Evolutionary conservation across 1,284 basidiomycete species (phyloP).

Genomic region (Amylostereum areolatum): DNA sequence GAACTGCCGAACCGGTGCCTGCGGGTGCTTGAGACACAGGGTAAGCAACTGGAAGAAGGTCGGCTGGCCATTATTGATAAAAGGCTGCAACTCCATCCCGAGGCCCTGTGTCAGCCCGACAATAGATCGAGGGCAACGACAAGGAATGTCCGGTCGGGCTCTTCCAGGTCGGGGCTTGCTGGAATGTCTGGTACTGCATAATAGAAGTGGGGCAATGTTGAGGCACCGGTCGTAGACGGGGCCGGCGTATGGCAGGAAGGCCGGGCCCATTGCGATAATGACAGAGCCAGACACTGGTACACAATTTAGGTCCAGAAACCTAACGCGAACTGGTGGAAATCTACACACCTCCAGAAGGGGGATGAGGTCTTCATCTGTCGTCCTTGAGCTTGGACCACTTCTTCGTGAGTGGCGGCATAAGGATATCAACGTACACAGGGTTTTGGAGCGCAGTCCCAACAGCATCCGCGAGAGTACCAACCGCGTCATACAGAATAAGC

Average conservation of each 20-base stretch:
- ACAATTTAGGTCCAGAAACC: constrained; percentile 1
- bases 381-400: constrained; percentile 89
- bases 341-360: constrained; percentile 82
- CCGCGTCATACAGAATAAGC: constrained; percentile 96
- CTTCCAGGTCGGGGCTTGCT: constrained; percentile 83
- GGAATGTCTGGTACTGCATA: constrained; percentile 75
- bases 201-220: constrained; percentile 78
- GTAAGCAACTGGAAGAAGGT: constrained; percentile 76
- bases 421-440: constrained; percentile 84
- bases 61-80: constrained; percentile 67
- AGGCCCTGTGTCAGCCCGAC: constrained; percentile 93
- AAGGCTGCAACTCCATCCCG: constrained; percentile 67
- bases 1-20: constrained; percentile 95
- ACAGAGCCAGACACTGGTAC: constrained; percentile 89
- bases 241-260: constrained; percentile 85
- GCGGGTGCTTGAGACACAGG: constrained; percentile 88
- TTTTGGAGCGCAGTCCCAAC: constrained; percentile 87
- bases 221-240: constrained; percentile 94
- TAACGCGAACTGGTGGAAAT: constrained; percentile 9
- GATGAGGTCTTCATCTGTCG: constrained; percentile 89
- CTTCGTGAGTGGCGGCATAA: constrained; percentile 93
- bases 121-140: constrained; percentile 96
- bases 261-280: constrained; percentile 91
- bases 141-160: constrained; percentile 93
- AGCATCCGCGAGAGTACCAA: constrained; percentile 95